phyloP scores from a whole-genome alignment of 371 early-diverging fungal genomes.

The Haplosporangium sp. region DNA sequence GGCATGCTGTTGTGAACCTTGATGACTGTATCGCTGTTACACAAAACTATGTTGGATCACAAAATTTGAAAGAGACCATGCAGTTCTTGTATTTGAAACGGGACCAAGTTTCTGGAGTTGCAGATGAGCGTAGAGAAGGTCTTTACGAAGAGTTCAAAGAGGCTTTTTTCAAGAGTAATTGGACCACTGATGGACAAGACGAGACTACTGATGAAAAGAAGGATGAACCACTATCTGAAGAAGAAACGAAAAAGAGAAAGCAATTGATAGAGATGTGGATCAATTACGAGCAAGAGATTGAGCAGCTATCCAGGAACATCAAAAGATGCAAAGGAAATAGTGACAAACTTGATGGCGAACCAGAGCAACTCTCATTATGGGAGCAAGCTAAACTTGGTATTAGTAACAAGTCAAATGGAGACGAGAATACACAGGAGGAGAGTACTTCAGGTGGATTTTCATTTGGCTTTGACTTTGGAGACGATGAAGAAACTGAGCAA shows the following conservation, averaged over 20 bases:
- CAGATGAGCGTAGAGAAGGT: slow-evolving; percentile 41
- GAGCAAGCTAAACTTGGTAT: slow-evolving; percentile 44
- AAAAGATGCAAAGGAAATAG: slow-evolving; percentile 11
- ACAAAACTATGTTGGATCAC: slow-evolving; percentile 73
- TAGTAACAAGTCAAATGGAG: neutral
- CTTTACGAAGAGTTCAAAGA: slow-evolving; percentile 48
- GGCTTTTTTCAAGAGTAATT: slow-evolving; percentile 40
- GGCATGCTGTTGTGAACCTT: slow-evolving; percentile 80
- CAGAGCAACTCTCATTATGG: slow-evolving; percentile 44
- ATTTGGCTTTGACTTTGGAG: slow-evolving; percentile 45
- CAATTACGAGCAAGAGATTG: slow-evolving; percentile 31
- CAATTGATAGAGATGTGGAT: slow-evolving; percentile 23
- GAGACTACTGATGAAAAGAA: neutral
- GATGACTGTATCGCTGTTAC: slow-evolving; percentile 74
- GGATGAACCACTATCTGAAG: slow-evolving; percentile 1
- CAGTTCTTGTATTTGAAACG: slow-evolving; percentile 65
- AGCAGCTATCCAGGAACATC: slow-evolving; percentile 17
- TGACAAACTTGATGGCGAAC: neutral
- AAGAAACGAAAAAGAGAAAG: slow-evolving; percentile 18
- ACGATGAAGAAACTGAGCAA: slow-evolving; percentile 6
- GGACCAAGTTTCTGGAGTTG: slow-evolving; percentile 69
- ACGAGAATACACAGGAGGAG: neutral
- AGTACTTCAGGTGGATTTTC: slow-evolving; percentile 21
- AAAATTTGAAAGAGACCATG: slow-evolving; percentile 67
- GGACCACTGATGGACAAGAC: slow-evolving; percentile 5